Evolutionary conservation across 2,329 filamentous ascomycete genomes (phyloP).

Genomic region (Biscogniauxia mediterranea): DNA sequence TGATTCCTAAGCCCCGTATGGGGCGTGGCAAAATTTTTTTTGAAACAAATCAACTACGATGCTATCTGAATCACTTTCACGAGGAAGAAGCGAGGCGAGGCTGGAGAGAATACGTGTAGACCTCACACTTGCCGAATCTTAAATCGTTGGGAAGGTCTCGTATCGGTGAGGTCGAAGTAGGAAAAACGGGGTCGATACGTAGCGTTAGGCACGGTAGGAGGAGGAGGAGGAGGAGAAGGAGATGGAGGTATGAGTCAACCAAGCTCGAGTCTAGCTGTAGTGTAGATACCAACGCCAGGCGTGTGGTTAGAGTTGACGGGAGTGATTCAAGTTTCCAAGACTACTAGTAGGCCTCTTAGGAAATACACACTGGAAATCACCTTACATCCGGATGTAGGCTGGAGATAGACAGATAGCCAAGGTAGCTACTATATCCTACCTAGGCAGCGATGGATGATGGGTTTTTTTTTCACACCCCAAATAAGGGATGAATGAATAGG

Average conservation of each 20-base stretch:
- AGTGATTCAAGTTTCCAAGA: neutral
- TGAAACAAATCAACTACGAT: neutral
- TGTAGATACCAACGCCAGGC: neutral
- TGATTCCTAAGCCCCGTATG: neutral
- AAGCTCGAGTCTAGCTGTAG: neutral
- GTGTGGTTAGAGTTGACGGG: neutral
- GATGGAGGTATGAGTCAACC: neutral
- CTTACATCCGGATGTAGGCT: no score
- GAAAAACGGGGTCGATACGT: neutral
- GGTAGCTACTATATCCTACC: neutral
- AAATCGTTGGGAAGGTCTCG: neutral
- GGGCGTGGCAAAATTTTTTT: no score
- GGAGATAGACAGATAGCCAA: neutral
- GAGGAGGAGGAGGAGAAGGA: no score
- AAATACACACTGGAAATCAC: no score
- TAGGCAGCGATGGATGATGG: neutral
- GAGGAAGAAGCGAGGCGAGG: neutral
- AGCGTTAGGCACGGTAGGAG: neutral
- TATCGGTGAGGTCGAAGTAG: neutral
- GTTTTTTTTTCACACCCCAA: neutral
- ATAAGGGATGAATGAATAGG: constrained; percentile 11
- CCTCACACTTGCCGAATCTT: no score
- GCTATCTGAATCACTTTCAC: neutral
- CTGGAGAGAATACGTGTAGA: neutral
- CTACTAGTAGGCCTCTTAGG: no score